Percentiles rank a stretch among this genome's conserved stretches.
Conservation (phyloP, 139 green algal genomes). For the Nannochloris sp. region DNA sequence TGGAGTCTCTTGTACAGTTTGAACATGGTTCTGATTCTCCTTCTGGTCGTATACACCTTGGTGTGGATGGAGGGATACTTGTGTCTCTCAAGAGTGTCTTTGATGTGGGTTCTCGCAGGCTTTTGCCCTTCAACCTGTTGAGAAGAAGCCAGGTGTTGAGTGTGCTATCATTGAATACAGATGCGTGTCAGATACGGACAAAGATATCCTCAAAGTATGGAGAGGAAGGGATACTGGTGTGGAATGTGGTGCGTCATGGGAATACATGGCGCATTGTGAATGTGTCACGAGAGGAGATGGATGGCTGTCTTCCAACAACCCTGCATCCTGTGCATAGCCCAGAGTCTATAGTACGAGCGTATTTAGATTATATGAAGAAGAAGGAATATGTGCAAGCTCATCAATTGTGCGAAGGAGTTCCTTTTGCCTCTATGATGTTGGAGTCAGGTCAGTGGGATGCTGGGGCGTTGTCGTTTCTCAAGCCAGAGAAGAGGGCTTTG, state of each 20-base stretch:
- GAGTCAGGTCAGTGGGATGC: background rate
- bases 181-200: conserved; percentile 22
- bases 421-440: background rate
- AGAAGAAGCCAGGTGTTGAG: conserved; percentile 46
- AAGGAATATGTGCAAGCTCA: background rate
- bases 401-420: background rate
- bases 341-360: background rate
- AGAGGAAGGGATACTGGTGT: conserved; percentile 38
- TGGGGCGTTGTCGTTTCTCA: no score
- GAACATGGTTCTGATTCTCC: background rate
- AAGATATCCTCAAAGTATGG: conserved; percentile 35
- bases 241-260: conserved; percentile 13
- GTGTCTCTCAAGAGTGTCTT: background rate
- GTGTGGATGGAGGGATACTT: background rate
- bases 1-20: background rate
- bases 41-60: no score
- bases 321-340: background rate
- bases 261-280: background rate
- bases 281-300: background rate
- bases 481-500: no score
- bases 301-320: background rate
- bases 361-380: background rate
- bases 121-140: conserved; percentile 51
- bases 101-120: conserved; percentile 29
- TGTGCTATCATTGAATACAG: conserved; percentile 27